Evolutionary conservation across 202 grass and related monocot species (phyloP), one percentile per base, ranked within the genome.

Genomic region (Cymbopogon flexuosus): DNA sequence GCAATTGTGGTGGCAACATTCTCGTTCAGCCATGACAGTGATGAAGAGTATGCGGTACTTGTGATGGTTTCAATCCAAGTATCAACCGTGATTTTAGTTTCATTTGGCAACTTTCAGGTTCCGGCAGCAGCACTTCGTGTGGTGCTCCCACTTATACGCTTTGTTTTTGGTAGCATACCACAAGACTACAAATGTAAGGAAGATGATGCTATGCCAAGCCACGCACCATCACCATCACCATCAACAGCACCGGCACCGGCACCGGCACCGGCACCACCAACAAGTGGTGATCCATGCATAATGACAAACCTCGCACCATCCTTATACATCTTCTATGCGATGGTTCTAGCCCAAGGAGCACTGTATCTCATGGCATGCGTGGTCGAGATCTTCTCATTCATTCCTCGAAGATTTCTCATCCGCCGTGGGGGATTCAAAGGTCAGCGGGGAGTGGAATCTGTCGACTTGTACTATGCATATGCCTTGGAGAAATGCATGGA

Each of bases 331-430:
- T 80, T 69, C 64, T 80, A 69, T 0, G 34, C 8, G 22, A 80
- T 80, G 64, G 64, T 80, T 10, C 21, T 80, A 1, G 77, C 19
- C 5, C 65, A 80, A 69, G 77, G 77, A 19, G 2, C 4, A 2
- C 34, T 69, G 1, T 80, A 69, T 2, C 5, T n/a, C 8, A 3
- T 80, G 4, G 64, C 47, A 3, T 29, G 77, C 5, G 0, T 58
- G 4, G 21, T 80, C 0, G 34, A 80, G 21, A 3, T 80, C 2
- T 80, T 80, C 6, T 80, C 64, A 0, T 30, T 29, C 8, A 58
- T 80, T 14, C 77, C 77, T 42, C 13, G 22, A 24, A 69, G 34
- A 42, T 58, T 0, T 1, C 77, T 79, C 1, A 0, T 42, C 22
- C 13, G 0, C 0, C 34, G 1, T 30, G 77, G 6, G 0, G 47